Evolutionary conservation across 441 rosid genomes (phyloP), one percentile per base, ranked within the genome.

Genomic region (Melastoma candidum): DNA sequence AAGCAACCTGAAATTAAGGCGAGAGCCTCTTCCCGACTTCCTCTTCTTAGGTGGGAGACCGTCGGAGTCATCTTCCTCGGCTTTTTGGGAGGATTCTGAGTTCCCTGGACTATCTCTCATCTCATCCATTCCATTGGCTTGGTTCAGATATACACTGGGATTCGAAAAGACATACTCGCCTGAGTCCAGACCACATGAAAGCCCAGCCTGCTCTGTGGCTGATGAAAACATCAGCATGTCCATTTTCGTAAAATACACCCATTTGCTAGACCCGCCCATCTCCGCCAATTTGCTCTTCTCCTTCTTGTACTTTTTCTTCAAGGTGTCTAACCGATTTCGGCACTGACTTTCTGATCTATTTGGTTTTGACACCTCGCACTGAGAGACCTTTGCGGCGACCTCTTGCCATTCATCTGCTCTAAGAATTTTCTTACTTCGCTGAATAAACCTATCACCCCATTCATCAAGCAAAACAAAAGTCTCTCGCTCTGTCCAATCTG

Each of bases 391-490:
- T 77, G 89, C 96, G 12, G 96, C 83, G 26, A 93, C 97, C 57
- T 89, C 88, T 57, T 76, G 83, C 99, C 97, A 89, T 57, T 89
- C 97, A 50, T 93, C 96, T n/a, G 85, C 79, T 3, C 93, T 78
- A 39, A 93, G 80, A 62, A 97, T 93, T 77, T 85, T 93, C 60
- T 96, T 77, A 58, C 95, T 90, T 56, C 75, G 78, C 54, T 79
- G 85, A 67, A 93, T 63, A 59, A 86, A 84, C 47, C 80, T 75
- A 26, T 89, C 96, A 2, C 97, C 97, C 98, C 97, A 93, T 17
- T 88, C 80, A 46, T 93, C 97, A 2, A 89, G 68, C 65, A 89
- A 68, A 57, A 83, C 86, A 67, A 89, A 74, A 5, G 93, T 86
- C 57, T 89, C 97, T 43, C 66, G 82, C 78, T 89, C 97, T 44